phyloP scores from a whole-genome alignment of 495 filamentous ascomycete species.

The Saxophila tyrrhenica region DNA sequence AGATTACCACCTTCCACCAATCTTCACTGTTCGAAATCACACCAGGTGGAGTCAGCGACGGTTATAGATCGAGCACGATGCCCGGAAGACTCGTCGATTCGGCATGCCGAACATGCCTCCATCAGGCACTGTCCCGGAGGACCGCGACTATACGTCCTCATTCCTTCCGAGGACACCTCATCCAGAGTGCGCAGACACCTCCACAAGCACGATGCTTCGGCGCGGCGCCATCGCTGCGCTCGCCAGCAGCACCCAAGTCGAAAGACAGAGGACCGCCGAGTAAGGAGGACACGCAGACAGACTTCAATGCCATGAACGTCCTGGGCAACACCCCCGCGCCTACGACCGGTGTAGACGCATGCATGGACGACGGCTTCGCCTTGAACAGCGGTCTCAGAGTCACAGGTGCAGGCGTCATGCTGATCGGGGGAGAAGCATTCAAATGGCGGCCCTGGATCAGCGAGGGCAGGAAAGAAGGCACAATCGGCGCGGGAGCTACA shows the following conservation, averaged over 20 bases:
- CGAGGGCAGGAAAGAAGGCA: conserved; percentile 18
- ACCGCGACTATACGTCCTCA: background rate
- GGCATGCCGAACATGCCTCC: background rate
- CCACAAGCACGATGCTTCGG: conserved; percentile 7
- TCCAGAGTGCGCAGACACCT: background rate
- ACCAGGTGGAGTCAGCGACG: no score
- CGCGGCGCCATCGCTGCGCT: background rate
- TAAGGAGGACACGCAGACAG: conserved; percentile 55
- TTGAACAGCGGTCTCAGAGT: conserved; percentile 67
- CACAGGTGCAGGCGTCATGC: conserved; percentile 52
- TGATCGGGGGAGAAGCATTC: conserved; percentile 80
- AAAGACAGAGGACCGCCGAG: conserved; percentile 49
- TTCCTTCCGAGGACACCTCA: background rate
- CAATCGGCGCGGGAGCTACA: conserved; percentile 23
- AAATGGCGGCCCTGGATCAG: conserved; percentile 69
- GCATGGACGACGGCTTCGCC: conserved; percentile 64
- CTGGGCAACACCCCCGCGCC: conserved; percentile 65
- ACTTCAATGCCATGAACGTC: conserved; percentile 67
- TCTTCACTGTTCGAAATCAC: no score
- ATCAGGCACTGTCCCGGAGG: background rate
- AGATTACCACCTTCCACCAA: background rate
- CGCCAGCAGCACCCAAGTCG: conserved; percentile 21
- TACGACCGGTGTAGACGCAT: conserved; percentile 71
- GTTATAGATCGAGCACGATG: background rate
- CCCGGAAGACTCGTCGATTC: background rate